Conservation (phyloP, 345 rosid genomes). For the Acer saccharum region DNA sequence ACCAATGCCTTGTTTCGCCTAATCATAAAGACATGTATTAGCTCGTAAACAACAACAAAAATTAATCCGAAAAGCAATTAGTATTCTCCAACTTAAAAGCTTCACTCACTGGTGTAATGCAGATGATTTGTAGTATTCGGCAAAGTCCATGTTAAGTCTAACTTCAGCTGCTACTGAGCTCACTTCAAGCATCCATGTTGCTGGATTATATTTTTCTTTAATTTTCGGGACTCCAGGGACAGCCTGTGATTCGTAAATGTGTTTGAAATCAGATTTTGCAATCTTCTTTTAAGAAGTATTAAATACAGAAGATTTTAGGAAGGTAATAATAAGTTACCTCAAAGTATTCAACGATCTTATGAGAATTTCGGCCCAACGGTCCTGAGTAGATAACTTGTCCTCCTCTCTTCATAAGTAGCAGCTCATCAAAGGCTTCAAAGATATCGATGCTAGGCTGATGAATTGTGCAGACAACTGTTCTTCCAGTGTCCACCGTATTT, state of each 20-base stretch:
- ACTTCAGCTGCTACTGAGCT: slow-evolving; percentile 77
- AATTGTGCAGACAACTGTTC: slow-evolving; percentile 86
- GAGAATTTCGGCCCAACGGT: slow-evolving; percentile 67
- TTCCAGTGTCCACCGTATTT: slow-evolving; percentile 88
- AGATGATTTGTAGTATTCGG: slow-evolving; percentile 63
- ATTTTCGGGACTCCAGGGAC: slow-evolving; percentile 66
- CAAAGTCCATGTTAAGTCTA: slow-evolving; percentile 68
- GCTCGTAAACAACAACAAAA: background rate
- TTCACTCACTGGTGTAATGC: slow-evolving; percentile 57
- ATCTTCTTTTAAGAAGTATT: background rate
- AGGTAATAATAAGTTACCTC: slow-evolving; percentile 45
- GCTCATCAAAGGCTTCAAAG: slow-evolving; percentile 87
- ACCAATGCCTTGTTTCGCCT: slow-evolving; percentile 63
- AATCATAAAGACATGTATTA: slow-evolving; percentile 20
- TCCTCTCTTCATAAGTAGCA: slow-evolving; percentile 84
- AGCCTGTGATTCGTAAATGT: slow-evolving; percentile 30
- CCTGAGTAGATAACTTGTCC: slow-evolving; percentile 81
- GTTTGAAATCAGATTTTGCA: slow-evolving; percentile 4
- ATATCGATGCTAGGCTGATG: slow-evolving; percentile 91
- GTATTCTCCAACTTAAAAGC: background rate
- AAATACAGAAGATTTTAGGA: background rate
- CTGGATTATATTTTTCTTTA: slow-evolving; percentile 76
- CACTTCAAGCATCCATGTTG: slow-evolving; percentile 93
- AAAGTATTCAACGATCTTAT: slow-evolving; percentile 68
- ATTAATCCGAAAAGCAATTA: background rate